Conservation (phyloP, 176 grass and related monocot species). For the Puccinellia tenuiflora region DNA sequence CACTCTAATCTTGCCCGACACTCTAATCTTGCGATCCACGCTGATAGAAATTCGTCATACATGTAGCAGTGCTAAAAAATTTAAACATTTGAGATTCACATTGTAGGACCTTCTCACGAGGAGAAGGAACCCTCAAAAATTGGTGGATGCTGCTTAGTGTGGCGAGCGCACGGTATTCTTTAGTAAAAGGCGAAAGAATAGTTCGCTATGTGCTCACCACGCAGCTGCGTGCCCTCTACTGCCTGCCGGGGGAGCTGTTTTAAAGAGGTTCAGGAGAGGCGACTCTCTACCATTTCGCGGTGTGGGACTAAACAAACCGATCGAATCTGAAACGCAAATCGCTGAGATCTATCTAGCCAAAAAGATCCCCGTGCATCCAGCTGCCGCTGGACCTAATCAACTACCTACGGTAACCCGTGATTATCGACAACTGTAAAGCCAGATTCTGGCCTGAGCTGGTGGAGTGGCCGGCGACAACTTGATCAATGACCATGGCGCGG, state of each 20-base stretch:
- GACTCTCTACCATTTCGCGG: not conserved
- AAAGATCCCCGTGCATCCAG: not conserved
- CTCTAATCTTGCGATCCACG: too few relatives aligned
- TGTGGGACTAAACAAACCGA: constrained; percentile 26
- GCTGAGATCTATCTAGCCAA: not conserved
- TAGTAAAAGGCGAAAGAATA: constrained; percentile 90
- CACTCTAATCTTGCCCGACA: too few relatives aligned
- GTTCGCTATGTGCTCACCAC: constrained; percentile 60
- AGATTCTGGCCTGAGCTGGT: constrained; percentile 16
- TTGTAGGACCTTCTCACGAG: not conserved
- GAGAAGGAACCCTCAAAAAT: constrained; percentile 18
- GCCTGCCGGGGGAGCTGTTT: not conserved
- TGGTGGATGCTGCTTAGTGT: constrained; percentile 20
- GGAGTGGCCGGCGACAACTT: not conserved
- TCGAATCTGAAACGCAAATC: too few relatives aligned
- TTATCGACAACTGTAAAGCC: not conserved
- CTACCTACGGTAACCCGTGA: not conserved
- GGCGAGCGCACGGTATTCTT: constrained; percentile 62
- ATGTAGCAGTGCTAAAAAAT: too few relatives aligned
- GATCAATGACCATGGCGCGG: not conserved
- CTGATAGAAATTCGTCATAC: too few relatives aligned
- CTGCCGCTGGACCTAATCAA: not conserved
- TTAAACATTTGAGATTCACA: not conserved
- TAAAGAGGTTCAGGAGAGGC: not conserved
- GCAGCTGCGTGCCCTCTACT: not conserved